Base-by-base conservation (phyloP, 352 stramenopile genomes). In the Pythium oligandrum region DNA sequence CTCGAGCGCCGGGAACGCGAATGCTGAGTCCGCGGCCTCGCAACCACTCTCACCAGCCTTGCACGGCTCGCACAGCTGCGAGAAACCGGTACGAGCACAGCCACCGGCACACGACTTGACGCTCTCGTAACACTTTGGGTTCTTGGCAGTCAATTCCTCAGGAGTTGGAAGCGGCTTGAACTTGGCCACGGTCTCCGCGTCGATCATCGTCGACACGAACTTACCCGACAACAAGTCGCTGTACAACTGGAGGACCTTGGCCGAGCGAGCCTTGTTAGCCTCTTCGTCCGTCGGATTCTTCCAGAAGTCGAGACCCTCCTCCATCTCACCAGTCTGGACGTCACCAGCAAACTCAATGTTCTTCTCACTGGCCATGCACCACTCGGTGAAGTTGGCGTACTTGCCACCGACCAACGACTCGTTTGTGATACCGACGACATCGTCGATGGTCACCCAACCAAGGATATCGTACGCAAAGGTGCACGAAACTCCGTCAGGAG, bases 321-420 rank as follows among this genome's bases (percentile, higher is more conserved):
- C 8, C 4, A 55, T 50, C 1, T 54, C 44, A 5, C 39, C 55
- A 10, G 35, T 46, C 17, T 40, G 11, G 26, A 53, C 53, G 32
- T 37, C 33, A 34, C 53, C 60, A 10, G 45, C 38, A 17, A 70
- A 66, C 53, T 75, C 67, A 48, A 69, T 51, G 39, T 49, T 38
- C 32, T 53, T 49, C 9, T 10, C 17, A 33, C 44, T 51, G 26
- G 42, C 44, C 12, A 47, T 33, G 48, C 67, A 75, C 40, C 64
- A 75, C 3, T 67, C 61, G 26, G 35, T 50, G 35, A 65, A 64
- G 57, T 66, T 57, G 35, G 8, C 36, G 45, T 51, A 75, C n/a
- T 62, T 66, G 5, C 35, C 38, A 26, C 70, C 53, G 36, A n/a
- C 57, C 55, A 87, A 76, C 33, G 75, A 65, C n/a, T 88, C 53